Evolutionary conservation across 805 yeast species (phyloP).

Genomic region (Starmera dryadoides): DNA sequence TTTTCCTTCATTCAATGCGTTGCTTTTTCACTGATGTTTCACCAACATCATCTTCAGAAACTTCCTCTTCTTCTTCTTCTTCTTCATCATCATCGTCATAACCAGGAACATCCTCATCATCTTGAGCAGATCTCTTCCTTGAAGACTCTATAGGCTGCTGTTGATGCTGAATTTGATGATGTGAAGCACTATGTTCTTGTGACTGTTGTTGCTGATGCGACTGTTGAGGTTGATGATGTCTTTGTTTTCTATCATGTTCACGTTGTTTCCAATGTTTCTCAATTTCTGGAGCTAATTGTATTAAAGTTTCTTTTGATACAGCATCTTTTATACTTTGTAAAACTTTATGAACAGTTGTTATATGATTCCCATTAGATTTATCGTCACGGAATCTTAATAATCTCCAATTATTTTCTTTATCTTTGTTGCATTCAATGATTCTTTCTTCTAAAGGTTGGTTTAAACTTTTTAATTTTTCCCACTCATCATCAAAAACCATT

Average conservation of each 20-base stretch:
- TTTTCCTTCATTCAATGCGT: neutral
- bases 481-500: slow-evolving; percentile 59
- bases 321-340: slow-evolving; percentile 81
- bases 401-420: slow-evolving; percentile 61
- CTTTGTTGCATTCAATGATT: slow-evolving; percentile 77
- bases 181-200: neutral
- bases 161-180: neutral
- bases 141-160: neutral
- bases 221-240: slow-evolving; percentile 2
- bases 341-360: slow-evolving; percentile 74
- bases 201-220: slow-evolving; percentile 1
- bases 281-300: slow-evolving; percentile 48
- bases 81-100: slow-evolving; percentile 33
- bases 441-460: slow-evolving; percentile 85
- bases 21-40: neutral
- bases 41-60: neutral
- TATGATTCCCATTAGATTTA: slow-evolving; percentile 81
- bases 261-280: slow-evolving; percentile 58
- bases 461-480: slow-evolving; percentile 65
- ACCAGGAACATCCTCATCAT: slow-evolving; percentile 26
- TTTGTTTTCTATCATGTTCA: slow-evolving; percentile 21
- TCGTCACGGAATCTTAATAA: slow-evolving; percentile 90
- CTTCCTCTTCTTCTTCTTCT: slow-evolving; percentile 12
- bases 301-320: slow-evolving; percentile 71
- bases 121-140: slow-evolving; percentile 14